Base-by-base conservation (phyloP, 1,139 yeast species). In the Entelexis sorbosivorans region DNA sequence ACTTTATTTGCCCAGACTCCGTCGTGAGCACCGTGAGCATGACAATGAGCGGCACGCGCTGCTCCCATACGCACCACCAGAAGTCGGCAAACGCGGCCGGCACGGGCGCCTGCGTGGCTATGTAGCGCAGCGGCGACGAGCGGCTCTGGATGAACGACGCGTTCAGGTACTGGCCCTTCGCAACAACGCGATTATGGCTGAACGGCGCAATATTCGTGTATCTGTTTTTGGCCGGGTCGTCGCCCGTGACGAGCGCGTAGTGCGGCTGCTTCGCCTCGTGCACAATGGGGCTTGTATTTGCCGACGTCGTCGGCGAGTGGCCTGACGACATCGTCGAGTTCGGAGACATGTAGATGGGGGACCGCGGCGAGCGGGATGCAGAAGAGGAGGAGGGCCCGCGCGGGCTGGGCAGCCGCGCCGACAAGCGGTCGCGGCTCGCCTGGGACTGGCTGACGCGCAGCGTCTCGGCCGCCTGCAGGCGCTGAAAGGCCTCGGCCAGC, bases 51-150 rank as follows among this genome's bases (percentile, higher is more conserved):
- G 81, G 78, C 11, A 79, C 76, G 2, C 74, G 66, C 56, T 83
- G 77, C 45, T 77, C 72, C 73, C 80, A 74, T 0, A 83, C 73
- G 50, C 83, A 82, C 59, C 78, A 77, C 93, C 95, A 87, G 62
- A 86, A 86, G 63, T 86, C 95, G 14, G 78, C 80, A 54, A 82
- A 74, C 0, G 95, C 84, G 22, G 81, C 77, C 2, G 80, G 78
- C 38, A 86, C 66, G 1, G 96, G 96, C 0, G 93, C 95, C 59
- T 86, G 95, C 0, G 95, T 82, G 0, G 95, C 95, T 57, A 86
- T 81, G 62, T 81, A 83, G 48, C 74, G 69, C 38, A 65, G 64
- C 34, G 48, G 60, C 47, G 59, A 58, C 31, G 63, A 72, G n/a
- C 51, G 60, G 48, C 60, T 66, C 2, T 66, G 59, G 24, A 81